Evolutionary conservation across 192 early-diverging fungal genomes (phyloP).

Genomic region (Rhizoclosmatium globosum): DNA sequence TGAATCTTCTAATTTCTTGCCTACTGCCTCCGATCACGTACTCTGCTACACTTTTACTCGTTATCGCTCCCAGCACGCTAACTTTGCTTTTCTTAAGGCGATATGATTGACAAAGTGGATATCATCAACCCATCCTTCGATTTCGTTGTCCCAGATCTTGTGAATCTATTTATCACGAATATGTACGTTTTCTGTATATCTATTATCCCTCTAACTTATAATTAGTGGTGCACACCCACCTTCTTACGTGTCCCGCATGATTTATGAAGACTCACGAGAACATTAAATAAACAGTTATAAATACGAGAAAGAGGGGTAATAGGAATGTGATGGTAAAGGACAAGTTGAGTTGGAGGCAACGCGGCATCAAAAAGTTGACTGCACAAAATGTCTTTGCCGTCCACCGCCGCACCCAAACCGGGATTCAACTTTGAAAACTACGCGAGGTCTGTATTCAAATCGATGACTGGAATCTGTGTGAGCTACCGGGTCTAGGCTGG

Average conservation of each 20-base stretch:
- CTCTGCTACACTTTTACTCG: not conserved
- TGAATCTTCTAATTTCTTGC: no score
- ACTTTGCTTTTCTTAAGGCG: constrained; percentile 48
- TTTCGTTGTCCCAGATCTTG: constrained; percentile 90
- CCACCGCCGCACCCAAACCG: constrained; percentile 52
- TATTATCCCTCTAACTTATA: not conserved
- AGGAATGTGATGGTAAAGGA: not conserved
- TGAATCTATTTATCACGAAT: constrained; percentile 91
- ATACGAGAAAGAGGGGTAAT: not conserved
- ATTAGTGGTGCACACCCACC: constrained; percentile 76
- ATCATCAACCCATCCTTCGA: constrained; percentile 90
- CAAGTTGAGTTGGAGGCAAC: not conserved
- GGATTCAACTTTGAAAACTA: constrained; percentile 92
- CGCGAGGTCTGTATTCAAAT: constrained; percentile 61
- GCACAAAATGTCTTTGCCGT: constrained; percentile 8
- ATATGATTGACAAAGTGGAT: constrained; percentile 79
- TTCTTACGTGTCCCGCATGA: constrained; percentile 82
- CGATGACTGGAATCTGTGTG: not conserved
- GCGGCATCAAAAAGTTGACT: constrained; percentile 3
- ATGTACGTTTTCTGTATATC: constrained; percentile 60
- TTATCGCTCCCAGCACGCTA: not conserved
- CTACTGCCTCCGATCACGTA: no score
- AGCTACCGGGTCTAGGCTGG: not conserved
- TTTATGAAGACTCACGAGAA: constrained; percentile 53
- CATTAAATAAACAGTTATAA: not conserved